These are phyloP conservation scores for Tremella yokohamensis DNA, from an alignment of 768 basidiomycete species.

Conservation along the genomic window DNA sequence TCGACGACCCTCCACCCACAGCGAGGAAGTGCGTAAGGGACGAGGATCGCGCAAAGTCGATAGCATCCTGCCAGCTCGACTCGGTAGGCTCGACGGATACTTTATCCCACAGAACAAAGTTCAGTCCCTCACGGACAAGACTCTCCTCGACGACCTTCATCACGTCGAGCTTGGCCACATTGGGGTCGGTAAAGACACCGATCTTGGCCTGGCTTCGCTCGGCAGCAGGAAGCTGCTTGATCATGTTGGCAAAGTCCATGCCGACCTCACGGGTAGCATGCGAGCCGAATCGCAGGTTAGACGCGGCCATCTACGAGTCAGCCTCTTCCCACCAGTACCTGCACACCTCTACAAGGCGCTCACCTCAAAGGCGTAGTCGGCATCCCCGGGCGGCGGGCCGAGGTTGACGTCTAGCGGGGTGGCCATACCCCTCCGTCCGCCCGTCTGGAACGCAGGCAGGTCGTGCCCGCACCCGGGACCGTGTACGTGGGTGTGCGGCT, in stretches of 20 bases:
- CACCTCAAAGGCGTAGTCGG: constrained; percentile 50
- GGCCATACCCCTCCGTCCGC: constrained; percentile 33
- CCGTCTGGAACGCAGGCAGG: constrained; percentile 5
- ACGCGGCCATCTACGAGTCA: constrained; percentile 43
- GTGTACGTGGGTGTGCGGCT: constrained; percentile 12
- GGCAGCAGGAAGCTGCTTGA: constrained; percentile 32
- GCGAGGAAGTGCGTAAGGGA: constrained; percentile 81
- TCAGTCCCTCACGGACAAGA: constrained; percentile 63
- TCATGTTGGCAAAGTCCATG: constrained; percentile 43
- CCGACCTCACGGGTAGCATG: constrained; percentile 47
- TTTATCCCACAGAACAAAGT: constrained; percentile 37
- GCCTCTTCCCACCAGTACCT: not conserved
- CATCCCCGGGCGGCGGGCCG: constrained; percentile 33
- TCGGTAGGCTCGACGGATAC: constrained; percentile 84
- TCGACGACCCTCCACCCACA: constrained; percentile 59
- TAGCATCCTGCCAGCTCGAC: constrained; percentile 62
- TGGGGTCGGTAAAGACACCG: constrained; percentile 88
- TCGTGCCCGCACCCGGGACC: constrained; percentile 8
- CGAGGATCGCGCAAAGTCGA: constrained; percentile 76
- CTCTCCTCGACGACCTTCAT: constrained; percentile 65
- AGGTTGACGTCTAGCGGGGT: constrained; percentile 35
- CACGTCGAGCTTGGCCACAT: constrained; percentile 72
- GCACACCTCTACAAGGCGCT: not conserved
- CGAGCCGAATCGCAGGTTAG: constrained; percentile 47
- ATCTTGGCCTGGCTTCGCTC: constrained; percentile 58